Percentiles rank a stretch among this genome's conserved stretches.
These are phyloP conservation scores for Neoboletus subvelutipes DNA, from an alignment of 768 basidiomycete genomes.

Conservation along the genomic window DNA sequence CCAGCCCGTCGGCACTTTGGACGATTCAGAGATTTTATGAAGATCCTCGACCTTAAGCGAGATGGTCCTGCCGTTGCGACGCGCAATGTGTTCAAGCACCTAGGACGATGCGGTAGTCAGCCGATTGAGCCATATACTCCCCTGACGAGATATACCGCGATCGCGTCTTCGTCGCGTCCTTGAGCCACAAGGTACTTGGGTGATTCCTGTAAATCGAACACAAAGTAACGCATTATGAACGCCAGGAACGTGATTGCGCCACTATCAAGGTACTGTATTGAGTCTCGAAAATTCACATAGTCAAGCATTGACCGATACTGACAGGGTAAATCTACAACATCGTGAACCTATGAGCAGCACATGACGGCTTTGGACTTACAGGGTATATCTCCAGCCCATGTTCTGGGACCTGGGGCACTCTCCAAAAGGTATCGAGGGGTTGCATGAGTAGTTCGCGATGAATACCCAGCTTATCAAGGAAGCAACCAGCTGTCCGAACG, in stretches of 20 bases:
- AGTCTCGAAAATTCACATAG: constrained; percentile 1
- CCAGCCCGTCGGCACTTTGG: constrained; percentile 15
- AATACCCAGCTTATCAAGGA: constrained; percentile 56
- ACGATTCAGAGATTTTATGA: constrained; percentile 26
- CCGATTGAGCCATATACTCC: background rate
- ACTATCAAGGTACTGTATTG: constrained; percentile 23
- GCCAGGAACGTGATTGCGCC: constrained; percentile 50
- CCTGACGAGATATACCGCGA: constrained; percentile 34
- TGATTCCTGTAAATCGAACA: constrained; percentile 61
- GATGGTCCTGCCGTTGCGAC: constrained; percentile 44
- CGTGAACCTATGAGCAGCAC: background rate
- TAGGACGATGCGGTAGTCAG: constrained; percentile 13
- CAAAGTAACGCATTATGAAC: constrained; percentile 53
- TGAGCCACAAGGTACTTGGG: constrained; percentile 60
- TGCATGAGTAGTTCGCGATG: constrained; percentile 56
- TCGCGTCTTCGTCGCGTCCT: constrained; percentile 56
- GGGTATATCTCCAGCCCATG: constrained; percentile 61
- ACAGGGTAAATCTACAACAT: constrained; percentile 41
- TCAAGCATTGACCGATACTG: constrained; percentile 14
- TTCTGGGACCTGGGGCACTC: constrained; percentile 50
- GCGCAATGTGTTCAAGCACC: constrained; percentile 51
- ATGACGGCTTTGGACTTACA: constrained; percentile 29
- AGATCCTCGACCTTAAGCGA: constrained; percentile 48
- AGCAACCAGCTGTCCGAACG: constrained; percentile 49
- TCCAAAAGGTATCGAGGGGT: constrained; percentile 27